Evolutionary conservation across 2,329 filamentous ascomycete genomes (phyloP), one percentile per base, ranked within the genome.

Genomic region (Ceratocystiopsis minuta): DNA sequence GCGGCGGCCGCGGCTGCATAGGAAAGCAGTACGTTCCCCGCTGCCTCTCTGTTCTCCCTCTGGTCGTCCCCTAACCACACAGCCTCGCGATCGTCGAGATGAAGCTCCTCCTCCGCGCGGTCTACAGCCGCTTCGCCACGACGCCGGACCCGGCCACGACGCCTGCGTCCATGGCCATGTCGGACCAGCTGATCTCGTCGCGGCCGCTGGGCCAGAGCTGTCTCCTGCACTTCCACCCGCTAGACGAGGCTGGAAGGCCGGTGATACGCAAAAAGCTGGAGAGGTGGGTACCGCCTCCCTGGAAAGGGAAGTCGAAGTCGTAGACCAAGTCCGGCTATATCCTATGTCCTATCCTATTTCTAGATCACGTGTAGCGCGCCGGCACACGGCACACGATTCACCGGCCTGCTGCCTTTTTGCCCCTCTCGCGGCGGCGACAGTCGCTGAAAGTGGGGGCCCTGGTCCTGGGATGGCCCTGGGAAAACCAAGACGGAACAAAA

Each of bases 161-260:
- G 49, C 58, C 57, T 6, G 65, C 63, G 28, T 65, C 64, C 18
- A 80, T 81, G 78, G 61, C 62, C 32, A 72, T 80, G 63, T 67
- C 72, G 17, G 76, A 81, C 51, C 76, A 80, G 53, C 62, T 80
- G 31, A 79, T 81, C 43, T 78, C 77, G 10, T 70, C 75, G 15
- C 63, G 77, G 38, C 77, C 77, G 0, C 54, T 65, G 36, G 73
- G 68, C 6, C 68, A 78, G 53, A 67, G 56, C 41, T 81, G 77
- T 49, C 57, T 72, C 42, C 52, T 81, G 39, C 60, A 55, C 38
- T 69, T 75, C 37, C 36, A 37, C 53, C 59, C 63, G 1, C 45
- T 57, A 16, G 45, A 46, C 33, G 39, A 43, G n/a, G 16, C 16
- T 37, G 24, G 7, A 10, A 28, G 24, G 7, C 24, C 7, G 24